Evolutionary conservation across 192 early-diverging fungal species (phyloP), one percentile per base, ranked within the genome.

Genomic region (Geranomyces michiganensis): DNA sequence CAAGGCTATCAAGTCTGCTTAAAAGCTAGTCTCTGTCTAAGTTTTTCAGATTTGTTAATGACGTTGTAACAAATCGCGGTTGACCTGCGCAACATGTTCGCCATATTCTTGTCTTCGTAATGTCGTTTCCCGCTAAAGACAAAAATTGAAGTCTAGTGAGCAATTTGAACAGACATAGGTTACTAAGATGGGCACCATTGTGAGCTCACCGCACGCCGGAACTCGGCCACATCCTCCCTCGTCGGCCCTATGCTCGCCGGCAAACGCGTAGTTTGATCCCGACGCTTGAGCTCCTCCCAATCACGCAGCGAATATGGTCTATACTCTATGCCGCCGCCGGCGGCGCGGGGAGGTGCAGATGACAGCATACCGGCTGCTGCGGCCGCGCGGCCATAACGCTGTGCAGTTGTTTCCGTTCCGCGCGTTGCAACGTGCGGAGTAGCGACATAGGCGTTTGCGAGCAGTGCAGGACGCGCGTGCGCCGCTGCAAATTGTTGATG

Each of bases 251-350:
- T 64, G 6, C 62, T 36, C 6, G 19, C 41, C 21, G 62, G 62
- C 9, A 64, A 19, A 9, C 43, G 32, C 62, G 29, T 46, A 4
- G 32, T 45, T 19, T 29, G 17, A 46, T 64, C 62, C 43, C 62
- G 32, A 3, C 29, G 17, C 62, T 64, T 64, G 5, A 64, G 27
- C 17, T 41, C 29, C 43, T 64, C 62, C 62, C 62, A 64, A 22
- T 64, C 62, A 4, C 21, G n/a, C n/a, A 64, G 62, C 62, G 62
- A 45, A 21, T 64, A 64, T 17, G 62, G 62, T 21, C 10, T 46
- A 22, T 64, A 64, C 1, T 64, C 62, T 17, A 60, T 29, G 22
- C 30, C 29, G 19, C 58, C 58, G 5, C 58, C 51, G 14, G 6
- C 26, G 7, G 51, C 51, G 5, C 36, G 36, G 5, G 36, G 36